Evolutionary conservation across 2,329 filamentous ascomycete species (phyloP), one percentile per base, ranked within the genome.

Genomic region (Sporothrix brunneoviolacea): DNA sequence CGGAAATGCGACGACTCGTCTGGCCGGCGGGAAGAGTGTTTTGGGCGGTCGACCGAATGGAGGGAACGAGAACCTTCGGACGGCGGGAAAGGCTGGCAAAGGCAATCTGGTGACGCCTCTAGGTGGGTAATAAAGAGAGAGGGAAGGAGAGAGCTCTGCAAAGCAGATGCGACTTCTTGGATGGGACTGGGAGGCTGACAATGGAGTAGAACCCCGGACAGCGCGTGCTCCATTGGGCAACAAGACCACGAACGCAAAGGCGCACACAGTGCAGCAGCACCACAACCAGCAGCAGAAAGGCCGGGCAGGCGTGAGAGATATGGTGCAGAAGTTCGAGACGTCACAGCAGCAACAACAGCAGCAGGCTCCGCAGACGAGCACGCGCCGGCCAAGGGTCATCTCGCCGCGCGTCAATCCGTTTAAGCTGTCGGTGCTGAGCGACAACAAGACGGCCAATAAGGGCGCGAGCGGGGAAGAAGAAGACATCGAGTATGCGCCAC

Each of bases 161-260:
- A n/a, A n/a, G n/a, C n/a, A n/a, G n/a, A n/a, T n/a, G n/a, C n/a
- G n/a, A n/a, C n/a, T n/a, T n/a, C n/a, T n/a, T n/a, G n/a, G n/a
- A n/a, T n/a, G n/a, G 37, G 13, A 16, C 24, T 27, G 45, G 38
- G 43, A n/a, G 35, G 38, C 55, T 53, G 38, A 56, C 42, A 10
- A 12, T 24, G 5, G 43, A 10, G 4, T 50, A 84, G 82, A 76
- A 50, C 77, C 83, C 45, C 81, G 82, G 53, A 83, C 74, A 3
- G 57, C 51, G 53, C 83, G 91, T 61, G 90, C 91, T 33, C 87
- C 89, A 12, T 72, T 98, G 42, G 91, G 91, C 30, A 85, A 88
- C 75, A 98, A 98, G 69, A 97, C 91, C 1, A 97, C 93, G 47
- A 98, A 98, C 67, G 89, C 88, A 48, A 97, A 95, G 53, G 63